Conservation (phyloP, 192 early-diverging fungal species). For the Obelidium mucronatum region DNA sequence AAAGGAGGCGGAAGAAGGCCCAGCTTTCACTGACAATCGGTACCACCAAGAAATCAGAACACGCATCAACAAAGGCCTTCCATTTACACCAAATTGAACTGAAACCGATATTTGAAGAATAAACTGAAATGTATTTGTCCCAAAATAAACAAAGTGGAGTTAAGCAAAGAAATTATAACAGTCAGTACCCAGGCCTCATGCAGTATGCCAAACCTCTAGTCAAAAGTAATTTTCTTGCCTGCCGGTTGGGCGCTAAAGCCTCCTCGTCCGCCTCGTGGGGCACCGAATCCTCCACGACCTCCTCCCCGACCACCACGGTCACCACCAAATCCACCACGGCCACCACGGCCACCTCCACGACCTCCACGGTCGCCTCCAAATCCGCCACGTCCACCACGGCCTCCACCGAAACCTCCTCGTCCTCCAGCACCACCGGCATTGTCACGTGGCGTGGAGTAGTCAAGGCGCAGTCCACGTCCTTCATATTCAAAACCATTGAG, state of each 20-base stretch:
- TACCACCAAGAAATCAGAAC: constrained; percentile 19
- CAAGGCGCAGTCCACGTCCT: constrained; percentile 86
- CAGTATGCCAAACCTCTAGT: background rate
- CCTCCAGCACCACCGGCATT: constrained; percentile 45
- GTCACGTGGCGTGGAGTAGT: constrained; percentile 71
- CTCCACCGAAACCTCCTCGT: constrained; percentile 56
- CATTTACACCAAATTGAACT: background rate
- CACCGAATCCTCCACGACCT: constrained; percentile 9
- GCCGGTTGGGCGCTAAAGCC: constrained; percentile 31
- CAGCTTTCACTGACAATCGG: constrained; percentile 6
- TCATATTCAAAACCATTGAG: constrained; percentile 79
- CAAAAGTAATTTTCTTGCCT: constrained; percentile 52
- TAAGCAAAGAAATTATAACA: background rate
- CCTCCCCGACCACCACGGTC: constrained; percentile 49
- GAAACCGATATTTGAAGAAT: no score
- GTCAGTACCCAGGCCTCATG: background rate
- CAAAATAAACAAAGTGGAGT: no score
- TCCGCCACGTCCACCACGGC: constrained; percentile 56
- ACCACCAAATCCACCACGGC: constrained; percentile 53
- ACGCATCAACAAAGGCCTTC: background rate
- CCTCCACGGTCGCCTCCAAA: constrained; percentile 56
- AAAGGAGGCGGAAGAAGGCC: constrained; percentile 36
- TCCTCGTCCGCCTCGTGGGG: constrained; percentile 23
- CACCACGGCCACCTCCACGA: constrained; percentile 54
- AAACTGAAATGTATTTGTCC: background rate